A percentile compares a stretch with the other conserved stretches of the same genome.
These are phyloP conservation scores for Canavalia gladiata DNA, from an alignment of 306 rosid species.

Conservation along the genomic window DNA sequence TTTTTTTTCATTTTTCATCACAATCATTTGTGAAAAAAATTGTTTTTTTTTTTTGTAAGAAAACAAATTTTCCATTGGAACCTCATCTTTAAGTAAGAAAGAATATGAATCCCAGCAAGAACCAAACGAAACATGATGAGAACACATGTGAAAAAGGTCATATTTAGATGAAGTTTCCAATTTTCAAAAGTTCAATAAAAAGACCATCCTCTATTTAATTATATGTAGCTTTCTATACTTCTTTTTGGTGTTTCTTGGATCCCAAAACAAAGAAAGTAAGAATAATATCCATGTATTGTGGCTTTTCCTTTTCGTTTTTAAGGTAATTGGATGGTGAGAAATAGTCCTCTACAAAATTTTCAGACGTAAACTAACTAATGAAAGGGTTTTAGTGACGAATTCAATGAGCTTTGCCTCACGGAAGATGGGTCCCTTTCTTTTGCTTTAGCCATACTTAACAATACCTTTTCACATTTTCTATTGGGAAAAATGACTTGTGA, in stretches of 20 bases:
- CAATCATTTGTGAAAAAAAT: too few species aligned
- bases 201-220: background rate
- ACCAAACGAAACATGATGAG: constrained; percentile 4
- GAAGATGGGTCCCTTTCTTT: background rate
- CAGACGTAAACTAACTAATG: background rate
- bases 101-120: background rate
- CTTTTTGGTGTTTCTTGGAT: background rate
- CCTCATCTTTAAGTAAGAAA: background rate
- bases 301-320: background rate
- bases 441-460: background rate
- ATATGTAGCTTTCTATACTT: background rate
- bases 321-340: background rate
- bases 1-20: too few species aligned
- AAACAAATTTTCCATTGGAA: background rate
- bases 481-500: too few species aligned
- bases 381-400: background rate
- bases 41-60: too few species aligned
- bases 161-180: background rate
- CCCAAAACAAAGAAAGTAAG: constrained; percentile 1
- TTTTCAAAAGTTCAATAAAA: background rate
- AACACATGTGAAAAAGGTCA: constrained; percentile 12
- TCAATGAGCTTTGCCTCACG: constrained; percentile 1
- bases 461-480: background rate
- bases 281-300: background rate
- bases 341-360: background rate